Base-by-base conservation (phyloP, 169 alveolate species). In the Sarcocystis neurona region DNA sequence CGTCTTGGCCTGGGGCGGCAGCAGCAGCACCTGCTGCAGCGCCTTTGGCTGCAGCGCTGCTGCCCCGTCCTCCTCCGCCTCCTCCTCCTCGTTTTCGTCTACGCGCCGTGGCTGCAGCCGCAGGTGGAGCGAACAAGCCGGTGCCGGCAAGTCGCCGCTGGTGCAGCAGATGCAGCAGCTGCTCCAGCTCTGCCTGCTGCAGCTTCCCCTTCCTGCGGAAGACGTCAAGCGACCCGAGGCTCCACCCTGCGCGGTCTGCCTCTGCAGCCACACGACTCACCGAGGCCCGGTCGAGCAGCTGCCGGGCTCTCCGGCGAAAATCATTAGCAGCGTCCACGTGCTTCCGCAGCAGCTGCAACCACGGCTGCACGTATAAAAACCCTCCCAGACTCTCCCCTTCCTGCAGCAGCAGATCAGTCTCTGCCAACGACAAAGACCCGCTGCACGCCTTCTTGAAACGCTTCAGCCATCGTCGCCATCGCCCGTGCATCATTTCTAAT, bases 381-480 rank as follows among this genome's bases (percentile, higher is more conserved):
- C 70, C 87, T 43, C 82, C 87, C 70, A 87, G 75, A 82, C 75
- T 77, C 87, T 87, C 87, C 34, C 91, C 91, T 41, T 87, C 91
- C n/a, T 87, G 87, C 58, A 87, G 84, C 68, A 87, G 87, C 60
- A 77, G 91, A 30, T 85, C 84, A 0, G 91, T 79, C 84, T 87
- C 91, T 30, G 91, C 79, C 27, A 87, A 75, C 48, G 91, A 77
- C 74, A 87, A 34, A 6, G 87, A 75, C 53, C 91, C 84, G 10
- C 85, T 84, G 44, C 66, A 87, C 48, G 84, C 82, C 88, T 87
- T 87, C 84, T 48, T 85, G 41, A 58, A 87, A 23, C 91, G 87
- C 80, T 87, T 87, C 74, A 75, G 82, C 91, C 91, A 87, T 82
- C 78, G 75, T 23, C 91, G 91, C 91, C 91, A 87, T 39, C 91